Percentiles rank a stretch among this genome's conserved stretches.
These are phyloP conservation scores for Calendula officinalis DNA, from an alignment of 129 eudicot species.

Conservation along the genomic window DNA sequence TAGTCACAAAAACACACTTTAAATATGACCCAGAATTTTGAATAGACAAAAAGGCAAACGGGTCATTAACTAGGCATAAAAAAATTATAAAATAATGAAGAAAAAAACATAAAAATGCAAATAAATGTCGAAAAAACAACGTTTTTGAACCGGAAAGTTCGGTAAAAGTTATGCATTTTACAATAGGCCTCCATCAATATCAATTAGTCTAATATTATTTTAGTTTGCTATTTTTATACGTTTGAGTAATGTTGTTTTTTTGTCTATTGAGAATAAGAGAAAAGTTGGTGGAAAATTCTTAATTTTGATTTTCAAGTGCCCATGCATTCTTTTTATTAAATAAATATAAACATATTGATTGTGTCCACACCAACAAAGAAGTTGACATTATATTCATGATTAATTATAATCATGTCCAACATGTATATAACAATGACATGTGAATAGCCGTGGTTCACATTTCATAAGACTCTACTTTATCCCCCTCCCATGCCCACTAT, in stretches of 20 bases:
- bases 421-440: slow-evolving; percentile 33
- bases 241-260: too few relatives aligned
- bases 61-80: too few relatives aligned
- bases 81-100: too few relatives aligned
- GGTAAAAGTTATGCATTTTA: too few relatives aligned
- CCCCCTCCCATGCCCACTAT: slow-evolving; percentile 28
- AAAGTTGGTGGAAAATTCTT: background rate
- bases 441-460: slow-evolving; percentile 45
- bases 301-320: background rate
- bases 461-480: slow-evolving; percentile 36
- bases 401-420: slow-evolving; percentile 17
- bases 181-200: too few relatives aligned
- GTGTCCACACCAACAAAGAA: slow-evolving; percentile 31
- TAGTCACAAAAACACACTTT: too few relatives aligned
- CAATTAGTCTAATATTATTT: too few relatives aligned
- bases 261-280: background rate
- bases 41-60: too few relatives aligned
- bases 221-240: background rate
- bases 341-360: slow-evolving; percentile 19
- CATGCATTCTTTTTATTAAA: slow-evolving; percentile 24
- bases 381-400: slow-evolving; percentile 41
- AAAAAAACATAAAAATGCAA: too few relatives aligned
- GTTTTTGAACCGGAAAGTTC: too few relatives aligned
- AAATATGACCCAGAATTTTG: too few relatives aligned
- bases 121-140: too few relatives aligned